Evolutionary conservation across 2,329 filamentous ascomycete species (phyloP), one percentile per base, ranked within the genome.

Genomic region (Bipolaris bicolor): DNA sequence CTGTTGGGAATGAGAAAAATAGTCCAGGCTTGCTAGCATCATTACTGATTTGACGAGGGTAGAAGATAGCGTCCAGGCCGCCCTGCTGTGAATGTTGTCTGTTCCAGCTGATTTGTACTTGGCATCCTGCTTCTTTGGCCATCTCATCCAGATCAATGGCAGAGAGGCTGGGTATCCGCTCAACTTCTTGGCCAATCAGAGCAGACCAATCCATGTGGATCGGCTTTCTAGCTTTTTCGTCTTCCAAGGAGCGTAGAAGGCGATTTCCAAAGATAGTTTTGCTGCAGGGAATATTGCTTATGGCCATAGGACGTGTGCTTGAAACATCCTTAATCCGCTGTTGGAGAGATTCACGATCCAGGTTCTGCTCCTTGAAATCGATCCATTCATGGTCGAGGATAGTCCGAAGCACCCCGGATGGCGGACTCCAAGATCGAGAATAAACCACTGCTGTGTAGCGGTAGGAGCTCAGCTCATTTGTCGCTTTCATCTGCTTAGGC

Each of bases 401-500:
- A 7, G 11, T 24, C 16, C 15, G 46, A 29, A 49, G n/a, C 7
- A 7, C 33, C 31, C 33, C 24, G 6, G 1, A 40, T 4, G 13
- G 37, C 37, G 22, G 37, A 31, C 5, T 22, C 18, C 18, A 34
- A 5, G 13, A 20, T 15, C n/a, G 15, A 7, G 41, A 37, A n/a
- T 55, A n/a, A 7, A 55, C n/a, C 2, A 54, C 55, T 3, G 64
- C 60, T 4, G 61, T 48, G 18, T 49, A 54, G 3, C 55, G 54
- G 31, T 52, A 61, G 24, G 39, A 61, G 36, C 58, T 61, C 9
- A 61, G 31, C 37, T 61, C 58, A 24, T 61, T 61, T 1, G 51
- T 61, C 9, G 50, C 58, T 13, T 47, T 55, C 58, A 61, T 61
- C 10, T 9, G 52, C 51, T 61, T 61, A 1, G 52, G 58, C n/a